Conservation (phyloP, 108 stramenopile genomes). For the Cyclotella cryptica region DNA sequence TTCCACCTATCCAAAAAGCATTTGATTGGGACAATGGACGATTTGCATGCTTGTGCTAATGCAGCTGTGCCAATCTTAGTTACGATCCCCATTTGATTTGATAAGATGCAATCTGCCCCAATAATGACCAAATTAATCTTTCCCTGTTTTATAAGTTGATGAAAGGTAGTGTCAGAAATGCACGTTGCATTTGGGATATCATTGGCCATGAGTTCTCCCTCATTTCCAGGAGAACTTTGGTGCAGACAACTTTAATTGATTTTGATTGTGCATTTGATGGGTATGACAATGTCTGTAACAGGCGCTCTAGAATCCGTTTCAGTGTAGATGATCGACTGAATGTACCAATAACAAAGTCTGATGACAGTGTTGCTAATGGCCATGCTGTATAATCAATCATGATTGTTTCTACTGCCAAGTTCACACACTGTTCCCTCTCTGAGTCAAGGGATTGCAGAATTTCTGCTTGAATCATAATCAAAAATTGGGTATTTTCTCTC, state of each 20-base stretch:
- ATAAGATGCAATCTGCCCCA: conserved; percentile 58
- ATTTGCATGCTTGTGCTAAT: conserved; percentile 31
- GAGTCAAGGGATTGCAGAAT: conserved; percentile 30
- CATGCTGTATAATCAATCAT: conserved; percentile 15
- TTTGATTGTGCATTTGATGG: not conserved
- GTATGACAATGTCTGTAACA: conserved; percentile 10
- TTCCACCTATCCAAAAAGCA: conserved; percentile 63
- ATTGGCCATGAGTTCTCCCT: conserved; percentile 61
- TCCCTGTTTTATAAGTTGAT: conserved; percentile 24
- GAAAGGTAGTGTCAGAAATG: conserved; percentile 43
- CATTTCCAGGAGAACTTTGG: conserved; percentile 56
- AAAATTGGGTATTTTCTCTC: not conserved
- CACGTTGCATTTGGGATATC: conserved; percentile 42
- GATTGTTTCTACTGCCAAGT: conserved; percentile 33
- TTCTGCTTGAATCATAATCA: conserved; percentile 3
- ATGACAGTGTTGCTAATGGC: not conserved
- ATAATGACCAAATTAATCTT: conserved; percentile 46
- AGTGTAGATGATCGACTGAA: conserved; percentile 63
- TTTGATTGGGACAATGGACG: conserved; percentile 30
- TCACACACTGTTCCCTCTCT: conserved; percentile 31
- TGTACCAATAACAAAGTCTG: conserved; percentile 45
- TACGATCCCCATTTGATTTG: conserved; percentile 36
- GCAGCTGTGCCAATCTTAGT: conserved; percentile 58
- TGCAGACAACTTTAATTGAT: conserved; percentile 42
- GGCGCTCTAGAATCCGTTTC: conserved; percentile 27